These are phyloP conservation scores for Coelastrella sp. DNA, from an alignment of 139 green algal species.

Conservation along the genomic window DNA sequence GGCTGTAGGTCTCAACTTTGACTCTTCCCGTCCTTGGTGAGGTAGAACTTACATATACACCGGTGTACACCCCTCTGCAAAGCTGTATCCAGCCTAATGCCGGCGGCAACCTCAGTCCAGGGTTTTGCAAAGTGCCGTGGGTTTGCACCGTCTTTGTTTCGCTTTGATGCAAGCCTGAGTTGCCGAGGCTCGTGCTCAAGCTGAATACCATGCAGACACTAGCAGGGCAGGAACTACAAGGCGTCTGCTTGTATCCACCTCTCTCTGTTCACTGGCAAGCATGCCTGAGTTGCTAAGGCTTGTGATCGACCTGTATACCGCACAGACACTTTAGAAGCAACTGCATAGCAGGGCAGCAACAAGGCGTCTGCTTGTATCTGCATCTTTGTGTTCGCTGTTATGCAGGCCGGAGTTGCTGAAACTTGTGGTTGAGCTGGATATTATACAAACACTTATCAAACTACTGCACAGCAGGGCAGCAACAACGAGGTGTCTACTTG, in stretches of 20 bases:
- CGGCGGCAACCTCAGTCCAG: too few relatives aligned
- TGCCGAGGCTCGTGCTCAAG: constrained; percentile 74
- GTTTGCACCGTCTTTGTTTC: too few relatives aligned
- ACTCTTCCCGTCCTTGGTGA: too few relatives aligned
- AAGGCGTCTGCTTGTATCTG: neutral
- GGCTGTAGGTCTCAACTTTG: neutral
- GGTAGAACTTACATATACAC: too few relatives aligned
- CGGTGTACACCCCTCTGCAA: too few relatives aligned
- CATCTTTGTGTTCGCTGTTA: neutral
- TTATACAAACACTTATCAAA: neutral
- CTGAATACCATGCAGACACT: constrained; percentile 64
- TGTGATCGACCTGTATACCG: constrained; percentile 72
- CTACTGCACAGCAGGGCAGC: neutral
- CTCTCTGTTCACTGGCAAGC: neutral
- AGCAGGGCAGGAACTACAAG: neutral
- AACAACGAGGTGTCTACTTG: neutral
- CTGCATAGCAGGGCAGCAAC: too few relatives aligned
- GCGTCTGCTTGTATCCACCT: neutral
- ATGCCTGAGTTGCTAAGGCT: constrained; percentile 68
- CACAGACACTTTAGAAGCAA: constrained; percentile 58
- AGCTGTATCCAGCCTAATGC: too few relatives aligned
- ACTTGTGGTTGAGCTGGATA: constrained; percentile 72
- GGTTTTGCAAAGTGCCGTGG: too few relatives aligned
- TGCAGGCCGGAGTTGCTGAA: constrained; percentile 72
- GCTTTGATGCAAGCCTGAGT: constrained; percentile 46